phyloP scores from a whole-genome alignment of 2,329 filamentous ascomycete genomes.

The Xylariaceae sp. region DNA sequence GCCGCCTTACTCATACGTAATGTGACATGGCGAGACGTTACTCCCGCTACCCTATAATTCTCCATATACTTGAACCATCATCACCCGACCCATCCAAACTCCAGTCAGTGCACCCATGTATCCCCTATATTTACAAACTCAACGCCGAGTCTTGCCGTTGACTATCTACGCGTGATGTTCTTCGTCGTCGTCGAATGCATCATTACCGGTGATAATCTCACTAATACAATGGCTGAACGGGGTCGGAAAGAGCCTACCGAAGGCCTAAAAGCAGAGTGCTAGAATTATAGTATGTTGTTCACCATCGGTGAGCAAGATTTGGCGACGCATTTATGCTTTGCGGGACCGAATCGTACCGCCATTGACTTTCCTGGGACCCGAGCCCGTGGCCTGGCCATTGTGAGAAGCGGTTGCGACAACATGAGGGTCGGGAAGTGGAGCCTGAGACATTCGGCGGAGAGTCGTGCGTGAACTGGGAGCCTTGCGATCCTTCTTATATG shows the following conservation, averaged over 20 bases:
- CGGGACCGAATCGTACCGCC: constrained; percentile 60
- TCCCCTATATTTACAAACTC: constrained; percentile 24
- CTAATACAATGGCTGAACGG: constrained; percentile 30
- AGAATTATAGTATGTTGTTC: constrained; percentile 1
- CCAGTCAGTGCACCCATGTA: constrained; percentile 21
- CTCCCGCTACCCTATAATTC: constrained; percentile 9
- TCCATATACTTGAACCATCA: constrained; percentile 25
- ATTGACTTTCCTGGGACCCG: constrained; percentile 51
- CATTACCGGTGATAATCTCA: constrained; percentile 27
- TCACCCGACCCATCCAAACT: constrained; percentile 26
- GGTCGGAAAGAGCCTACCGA: constrained; percentile 8
- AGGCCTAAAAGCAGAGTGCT: constrained; percentile 11
- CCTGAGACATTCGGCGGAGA: constrained; percentile 59
- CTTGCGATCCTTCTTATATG: constrained; percentile 85
- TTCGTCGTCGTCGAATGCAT: constrained; percentile 19
- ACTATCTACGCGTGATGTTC: constrained; percentile 18
- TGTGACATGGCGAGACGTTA: constrained; percentile 11
- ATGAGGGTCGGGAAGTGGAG: constrained; percentile 74
- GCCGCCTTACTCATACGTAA: constrained; percentile 12
- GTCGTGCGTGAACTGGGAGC: constrained; percentile 73
- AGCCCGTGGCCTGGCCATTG: constrained; percentile 48
- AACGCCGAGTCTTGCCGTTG: constrained; percentile 17
- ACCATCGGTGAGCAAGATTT: constrained; percentile 5
- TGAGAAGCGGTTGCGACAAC: constrained; percentile 58
- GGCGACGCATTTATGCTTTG: constrained; percentile 51